Conservation (phyloP, 768 basidiomycete genomes). For the Kwoniella pini region DNA sequence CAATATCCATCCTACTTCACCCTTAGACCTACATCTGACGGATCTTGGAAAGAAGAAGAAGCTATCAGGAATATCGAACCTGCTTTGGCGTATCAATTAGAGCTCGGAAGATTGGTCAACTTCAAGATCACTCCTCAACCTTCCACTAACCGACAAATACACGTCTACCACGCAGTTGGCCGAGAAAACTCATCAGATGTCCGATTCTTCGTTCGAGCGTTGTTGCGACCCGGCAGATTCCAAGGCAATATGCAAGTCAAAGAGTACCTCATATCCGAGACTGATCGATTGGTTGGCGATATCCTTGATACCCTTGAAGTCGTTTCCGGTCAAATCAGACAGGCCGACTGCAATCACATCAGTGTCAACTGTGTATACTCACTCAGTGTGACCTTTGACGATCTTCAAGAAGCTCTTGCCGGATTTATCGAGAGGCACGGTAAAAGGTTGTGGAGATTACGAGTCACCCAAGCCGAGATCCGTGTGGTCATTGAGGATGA, state of each 20-base stretch:
- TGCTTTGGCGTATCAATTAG: slow-evolving; percentile 94
- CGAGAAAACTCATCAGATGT: slow-evolving; percentile 96
- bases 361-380: slow-evolving; percentile 99
- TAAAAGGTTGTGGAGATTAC: slow-evolving; percentile 95
- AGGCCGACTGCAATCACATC: slow-evolving; percentile 97
- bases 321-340: slow-evolving; percentile 82
- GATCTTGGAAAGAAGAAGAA: slow-evolving; percentile 85
- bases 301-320: slow-evolving; percentile 94
- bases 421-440: slow-evolving; percentile 99
- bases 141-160: slow-evolving; percentile 95
- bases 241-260: slow-evolving; percentile 88
- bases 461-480: slow-evolving; percentile 97
- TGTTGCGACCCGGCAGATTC: slow-evolving; percentile 92
- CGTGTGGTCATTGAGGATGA: slow-evolving; percentile 90
- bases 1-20: slow-evolving; percentile 96
- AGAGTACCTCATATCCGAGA: slow-evolving; percentile 98
- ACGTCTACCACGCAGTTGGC: slow-evolving; percentile 94
- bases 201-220: slow-evolving; percentile 95
- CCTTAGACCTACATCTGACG: slow-evolving; percentile 66
- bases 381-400: slow-evolving; percentile 90
- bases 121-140: slow-evolving; percentile 96
- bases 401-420: slow-evolving; percentile 94
- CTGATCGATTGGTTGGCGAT: slow-evolving; percentile 90
- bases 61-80: slow-evolving; percentile 98
- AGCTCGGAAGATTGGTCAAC: slow-evolving; percentile 91